Evolutionary conservation across 2,329 filamentous ascomycete genomes (phyloP).

Genomic region (Cryphonectria naterciae): DNA sequence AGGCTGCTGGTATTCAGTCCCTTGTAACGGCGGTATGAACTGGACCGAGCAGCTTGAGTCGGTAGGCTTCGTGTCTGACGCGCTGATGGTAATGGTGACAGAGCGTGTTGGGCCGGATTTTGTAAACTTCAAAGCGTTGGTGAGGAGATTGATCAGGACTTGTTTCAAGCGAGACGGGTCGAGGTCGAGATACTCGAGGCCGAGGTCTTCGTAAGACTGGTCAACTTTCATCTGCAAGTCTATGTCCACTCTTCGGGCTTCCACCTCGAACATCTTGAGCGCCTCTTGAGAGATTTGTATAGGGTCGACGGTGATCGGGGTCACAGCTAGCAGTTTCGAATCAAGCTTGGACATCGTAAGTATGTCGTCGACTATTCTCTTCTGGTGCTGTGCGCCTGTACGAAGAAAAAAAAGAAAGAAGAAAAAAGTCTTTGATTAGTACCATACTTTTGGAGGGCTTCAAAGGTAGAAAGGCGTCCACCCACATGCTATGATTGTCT

Average conservation of each 20-base stretch:
- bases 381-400: conserved; percentile 70
- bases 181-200: conserved; percentile 67
- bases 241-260: conserved; percentile 71
- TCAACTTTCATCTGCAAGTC: conserved; percentile 67
- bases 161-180: conserved; percentile 78
- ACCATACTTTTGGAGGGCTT: background rate
- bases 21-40: conserved; percentile 63
- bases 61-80: conserved; percentile 44
- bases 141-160: conserved; percentile 78
- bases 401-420: too few relatives aligned
- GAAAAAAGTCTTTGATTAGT: background rate
- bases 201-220: conserved; percentile 60
- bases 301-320: conserved; percentile 71
- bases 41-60: conserved; percentile 54
- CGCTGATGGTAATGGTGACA: conserved; percentile 54
- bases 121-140: conserved; percentile 84
- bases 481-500: conserved; percentile 73
- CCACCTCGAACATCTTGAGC: conserved; percentile 78
- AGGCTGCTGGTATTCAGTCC: conserved; percentile 45
- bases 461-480: background rate
- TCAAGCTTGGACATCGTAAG: conserved; percentile 77
- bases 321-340: conserved; percentile 72
- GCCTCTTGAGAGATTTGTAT: conserved; percentile 68
- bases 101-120: conserved; percentile 62
- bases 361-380: conserved; percentile 75